Evolutionary conservation across 2,329 filamentous ascomycete species (phyloP), one percentile per base, ranked within the genome.

Genomic region (Colletotrichum shisoi): DNA sequence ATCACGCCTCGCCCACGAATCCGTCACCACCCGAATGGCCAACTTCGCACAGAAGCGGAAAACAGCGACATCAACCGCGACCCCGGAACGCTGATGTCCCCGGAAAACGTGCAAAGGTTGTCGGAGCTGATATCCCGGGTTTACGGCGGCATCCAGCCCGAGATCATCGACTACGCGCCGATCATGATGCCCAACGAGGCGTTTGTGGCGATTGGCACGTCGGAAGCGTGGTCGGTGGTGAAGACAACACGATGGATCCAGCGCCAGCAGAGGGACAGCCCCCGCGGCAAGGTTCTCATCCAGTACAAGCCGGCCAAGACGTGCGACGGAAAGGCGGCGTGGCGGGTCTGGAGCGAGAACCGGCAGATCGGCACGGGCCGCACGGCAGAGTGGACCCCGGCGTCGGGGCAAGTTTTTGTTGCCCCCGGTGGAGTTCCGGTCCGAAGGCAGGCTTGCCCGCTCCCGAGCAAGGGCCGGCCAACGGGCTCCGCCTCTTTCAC

Each of bases 121-220:
- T 27, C 15, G 2, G 21, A 27, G 8, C 13, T 27, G 27, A 27
- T 49, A 21, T 27, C 15, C 24, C 0, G 9, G 3, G 11, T 31
- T 8, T 49, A 49, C 15, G 46, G 46, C 15, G 24, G 27, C 21
- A 49, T 15, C 46, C 15, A 31, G 6, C 24, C 27, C 17, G 21
- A 49, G 21, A 12, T 49, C 21, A 31, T 49, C 15, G 46, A 49
- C 21, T 49, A 49, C 9, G 46, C 46, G 17, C 7, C 46, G 13
- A 13, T 27, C 7, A 13, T 49, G 6, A 21, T 49, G 3, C 15
- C 13, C 8, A 49, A 27, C 11, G 46, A 49, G 9, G 7, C 15
- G 3, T 2, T 17, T 3, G 2, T 2, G 0, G 6, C 17, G 46
- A 15, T 8, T 1, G 9, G 24, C 1, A 24, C 24, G 6, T 0